Evolutionary conservation across 306 rosid species (phyloP), one percentile per base, ranked within the genome.

Genomic region (Purshia tridentata): DNA sequence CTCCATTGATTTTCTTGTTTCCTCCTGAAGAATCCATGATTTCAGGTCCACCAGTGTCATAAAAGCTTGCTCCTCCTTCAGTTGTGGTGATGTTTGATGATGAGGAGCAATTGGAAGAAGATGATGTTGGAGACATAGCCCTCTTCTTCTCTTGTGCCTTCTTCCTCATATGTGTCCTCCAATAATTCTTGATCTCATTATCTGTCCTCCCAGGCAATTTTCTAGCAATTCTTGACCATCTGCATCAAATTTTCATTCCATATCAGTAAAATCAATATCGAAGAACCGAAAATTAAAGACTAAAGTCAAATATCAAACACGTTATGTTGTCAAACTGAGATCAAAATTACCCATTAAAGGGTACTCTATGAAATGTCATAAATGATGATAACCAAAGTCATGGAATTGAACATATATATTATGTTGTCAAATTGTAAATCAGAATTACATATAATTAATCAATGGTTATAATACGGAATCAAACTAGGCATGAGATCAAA

Each of bases 161-260:
- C 82, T 95, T 95, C 80, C 99, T 92, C 99, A 84, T 88, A 73
- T 86, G 89, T 22, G 98, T 95, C 75, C 99, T 90, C 97, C 98
- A 95, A 2, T 88, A 95, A 47, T 95, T 95, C 86, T 95, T 95
- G 6, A 95, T 95, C 88, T 95, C 99, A 47, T 95, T 95, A 63
- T 95, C 99, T 0, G 99, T 95, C 69, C 99, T 88, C 66, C 99
- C 99, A 0, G 99, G 99, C 61, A 95, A 76, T 62, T 87, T 92
- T 5, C 93, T 77, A 7, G 99, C 99, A 79, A 95, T 95, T 78
- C 88, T 84, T 20, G 99, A 95, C 99, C 99, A 95, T 80, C 99
- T 95, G 81, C 66, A 75, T 9, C 0, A 54, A 45, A 57, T 8
- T 55, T 46, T 6, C 65, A 42, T 55, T 35, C 46, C 13, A 40